Conservation (phyloP, 108 stramenopile genomes). For the Conticribra guillardii region DNA sequence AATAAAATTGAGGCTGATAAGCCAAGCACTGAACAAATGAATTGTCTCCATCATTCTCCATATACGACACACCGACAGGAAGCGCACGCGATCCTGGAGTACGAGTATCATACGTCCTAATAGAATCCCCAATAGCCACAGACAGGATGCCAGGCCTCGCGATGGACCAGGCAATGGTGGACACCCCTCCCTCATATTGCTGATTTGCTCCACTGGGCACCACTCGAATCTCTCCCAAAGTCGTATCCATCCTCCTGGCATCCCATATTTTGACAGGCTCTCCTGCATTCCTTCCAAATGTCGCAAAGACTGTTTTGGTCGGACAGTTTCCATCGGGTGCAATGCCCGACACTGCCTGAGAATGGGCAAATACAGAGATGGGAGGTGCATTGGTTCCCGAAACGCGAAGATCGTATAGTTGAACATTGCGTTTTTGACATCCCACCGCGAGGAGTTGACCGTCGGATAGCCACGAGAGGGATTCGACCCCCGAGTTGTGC, state of each 20-base stretch:
- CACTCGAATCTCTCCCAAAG: constrained; percentile 63
- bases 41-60: constrained; percentile 2
- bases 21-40: constrained; percentile 24
- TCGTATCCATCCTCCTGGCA: constrained; percentile 63
- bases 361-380: constrained; percentile 62
- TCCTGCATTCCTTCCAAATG: constrained; percentile 53
- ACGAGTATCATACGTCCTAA: constrained; percentile 65
- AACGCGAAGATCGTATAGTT: constrained; percentile 77
- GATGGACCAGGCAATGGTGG: constrained; percentile 57
- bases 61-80: constrained; percentile 46
- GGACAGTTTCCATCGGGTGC: constrained; percentile 57
- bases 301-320: constrained; percentile 49
- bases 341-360: constrained; percentile 78
- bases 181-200: constrained; percentile 44
- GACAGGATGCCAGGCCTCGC: constrained; percentile 51
- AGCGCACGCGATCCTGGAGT: constrained; percentile 56
- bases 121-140: constrained; percentile 56
- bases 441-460: constrained; percentile 80
- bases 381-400: constrained; percentile 62
- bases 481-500: constrained; percentile 70
- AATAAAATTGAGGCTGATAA: constrained; percentile 36
- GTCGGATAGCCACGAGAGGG: constrained; percentile 64
- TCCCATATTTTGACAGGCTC: constrained; percentile 82
- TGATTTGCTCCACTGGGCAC: neutral
- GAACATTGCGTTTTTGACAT: constrained; percentile 51